phyloP scores from a whole-genome alignment of 2,329 filamentous ascomycete genomes.

The Lecanicillium sp. region DNA sequence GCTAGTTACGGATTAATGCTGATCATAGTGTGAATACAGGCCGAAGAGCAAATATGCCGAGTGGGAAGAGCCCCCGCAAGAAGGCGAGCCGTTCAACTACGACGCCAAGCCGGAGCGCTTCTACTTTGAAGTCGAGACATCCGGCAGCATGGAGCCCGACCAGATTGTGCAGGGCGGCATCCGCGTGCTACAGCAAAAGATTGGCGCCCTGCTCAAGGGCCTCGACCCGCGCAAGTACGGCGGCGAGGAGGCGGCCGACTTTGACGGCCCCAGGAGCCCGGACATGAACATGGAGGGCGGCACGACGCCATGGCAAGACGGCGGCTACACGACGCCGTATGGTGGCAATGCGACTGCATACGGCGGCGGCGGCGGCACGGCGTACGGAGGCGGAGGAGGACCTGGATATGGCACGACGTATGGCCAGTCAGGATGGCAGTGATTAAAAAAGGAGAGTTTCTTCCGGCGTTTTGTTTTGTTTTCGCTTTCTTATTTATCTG shows the following conservation, averaged over 20 bases:
- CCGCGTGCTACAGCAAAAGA: slow-evolving; percentile 79
- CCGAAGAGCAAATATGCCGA: slow-evolving; percentile 73
- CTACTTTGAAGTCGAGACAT: slow-evolving; percentile 89
- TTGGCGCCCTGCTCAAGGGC: slow-evolving; percentile 66
- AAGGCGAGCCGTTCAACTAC: slow-evolving; percentile 85
- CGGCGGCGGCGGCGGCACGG: slow-evolving; percentile 46
- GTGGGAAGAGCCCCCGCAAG: slow-evolving; percentile 71
- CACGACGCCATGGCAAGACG: slow-evolving; percentile 49
- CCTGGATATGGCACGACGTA: slow-evolving; percentile 25
- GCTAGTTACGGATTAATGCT: neutral
- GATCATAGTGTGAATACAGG: slow-evolving; percentile 35
- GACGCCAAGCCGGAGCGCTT: slow-evolving; percentile 78
- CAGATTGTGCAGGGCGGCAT: slow-evolving; percentile 85
- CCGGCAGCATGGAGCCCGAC: slow-evolving; percentile 83
- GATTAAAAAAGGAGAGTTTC: slow-evolving; percentile 11
- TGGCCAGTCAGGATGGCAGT: slow-evolving; percentile 44
- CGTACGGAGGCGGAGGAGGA: slow-evolving; percentile 56
- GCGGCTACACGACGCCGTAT: slow-evolving; percentile 65
- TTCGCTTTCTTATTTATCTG: no score
- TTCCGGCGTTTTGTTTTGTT: slow-evolving; percentile 1
- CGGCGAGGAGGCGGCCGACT: slow-evolving; percentile 50
- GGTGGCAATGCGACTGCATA: slow-evolving; percentile 32
- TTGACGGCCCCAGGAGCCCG: slow-evolving; percentile 59
- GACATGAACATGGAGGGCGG: slow-evolving; percentile 53
- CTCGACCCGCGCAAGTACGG: slow-evolving; percentile 41